Evolutionary conservation across 306 rosid genomes (phyloP), one percentile per base, ranked within the genome.

Genomic region (Quercus aquifolioides): DNA sequence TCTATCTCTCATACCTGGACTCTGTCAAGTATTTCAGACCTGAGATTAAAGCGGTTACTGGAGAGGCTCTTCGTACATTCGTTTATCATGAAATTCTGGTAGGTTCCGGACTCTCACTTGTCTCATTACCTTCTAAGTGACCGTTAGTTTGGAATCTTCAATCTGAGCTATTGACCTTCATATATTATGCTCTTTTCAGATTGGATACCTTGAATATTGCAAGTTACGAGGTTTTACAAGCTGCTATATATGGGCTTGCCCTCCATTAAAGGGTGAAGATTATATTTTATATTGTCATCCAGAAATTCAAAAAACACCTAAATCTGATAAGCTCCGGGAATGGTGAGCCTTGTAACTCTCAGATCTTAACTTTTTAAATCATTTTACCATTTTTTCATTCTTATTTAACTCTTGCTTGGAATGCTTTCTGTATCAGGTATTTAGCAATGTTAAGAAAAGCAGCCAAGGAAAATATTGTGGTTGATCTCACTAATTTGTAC

Each of bases 241-340:
- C 84, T 96, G 99, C 87, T 96, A 96, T 83, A 96, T 96, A 76
- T 96, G 99, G 99, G 99, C 99, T 7, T 96, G 98, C 74, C 99
- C 99, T 81, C 98, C 99, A 14, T 85, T 93, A 55, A 96, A 96
- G 98, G 99, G 99, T 82, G 99, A 96, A 96, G 99, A 96, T 81
- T 94, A 94, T 84, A 94, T 94, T 76, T 85, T 94, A 81, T 94
- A 94, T 76, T 94, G 98, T 82, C 99, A 96, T 84, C 99, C 99
- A 1, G 99, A 96, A 86, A 96, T 96, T 82, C 98, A 96, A 85
- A 96, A 96, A 88, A 96, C 99, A 60, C 99, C 98, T 49, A 96
- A 93, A 90, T 96, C 99, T 63, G 99, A 96, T 79, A 96, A 96
- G 90, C 98, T 96, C 38, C 92, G 99, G 70, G 98, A 96, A 86